Evolutionary conservation across 2,329 filamentous ascomycete genomes (phyloP).

Genomic region (Trichoderma sp.): DNA sequence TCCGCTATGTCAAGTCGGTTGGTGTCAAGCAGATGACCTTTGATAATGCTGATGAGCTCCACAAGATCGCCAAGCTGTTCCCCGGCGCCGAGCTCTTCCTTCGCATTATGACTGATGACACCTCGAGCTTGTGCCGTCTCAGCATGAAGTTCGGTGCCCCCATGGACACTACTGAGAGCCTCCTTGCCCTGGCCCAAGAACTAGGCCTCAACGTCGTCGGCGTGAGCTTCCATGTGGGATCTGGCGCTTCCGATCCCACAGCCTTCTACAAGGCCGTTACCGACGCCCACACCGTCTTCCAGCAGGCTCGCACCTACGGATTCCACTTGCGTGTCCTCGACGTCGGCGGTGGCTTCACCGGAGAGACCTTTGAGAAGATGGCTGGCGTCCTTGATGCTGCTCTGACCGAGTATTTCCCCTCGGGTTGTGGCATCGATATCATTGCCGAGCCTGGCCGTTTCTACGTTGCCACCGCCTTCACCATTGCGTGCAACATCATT

Average conservation of each 20-base stretch:
- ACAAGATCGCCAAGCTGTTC: constrained; percentile 93
- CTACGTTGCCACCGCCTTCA: constrained; percentile 93
- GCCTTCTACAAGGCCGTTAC: constrained; percentile 89
- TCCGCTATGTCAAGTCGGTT: constrained; percentile 81
- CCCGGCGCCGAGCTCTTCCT: constrained; percentile 89
- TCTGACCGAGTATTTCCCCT: constrained; percentile 85
- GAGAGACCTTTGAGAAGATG: constrained; percentile 90
- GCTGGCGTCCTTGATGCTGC: constrained; percentile 76
- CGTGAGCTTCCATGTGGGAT: constrained; percentile 97
- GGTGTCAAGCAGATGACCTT: constrained; percentile 99
- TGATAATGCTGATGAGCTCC: constrained; percentile 95
- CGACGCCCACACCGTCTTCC: constrained; percentile 86
- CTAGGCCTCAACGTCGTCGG: constrained; percentile 89
- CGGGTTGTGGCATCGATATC: constrained; percentile 68
- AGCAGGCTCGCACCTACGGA: constrained; percentile 75
- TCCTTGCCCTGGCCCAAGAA: constrained; percentile 77
- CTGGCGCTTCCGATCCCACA: constrained; percentile 88
- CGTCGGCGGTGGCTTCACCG: constrained; percentile 89
- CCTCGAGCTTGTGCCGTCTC: constrained; percentile 87
- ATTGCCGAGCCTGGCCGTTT: constrained; percentile 97
- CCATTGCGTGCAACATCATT: constrained; percentile 93
- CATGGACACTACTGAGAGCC: constrained; percentile 74
- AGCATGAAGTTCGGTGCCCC: constrained; percentile 97
- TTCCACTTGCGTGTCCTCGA: constrained; percentile 86
- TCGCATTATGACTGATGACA: constrained; percentile 95